These are phyloP conservation scores for Cercis canadensis DNA, from an alignment of 306 rosid species.

Conservation along the genomic window DNA sequence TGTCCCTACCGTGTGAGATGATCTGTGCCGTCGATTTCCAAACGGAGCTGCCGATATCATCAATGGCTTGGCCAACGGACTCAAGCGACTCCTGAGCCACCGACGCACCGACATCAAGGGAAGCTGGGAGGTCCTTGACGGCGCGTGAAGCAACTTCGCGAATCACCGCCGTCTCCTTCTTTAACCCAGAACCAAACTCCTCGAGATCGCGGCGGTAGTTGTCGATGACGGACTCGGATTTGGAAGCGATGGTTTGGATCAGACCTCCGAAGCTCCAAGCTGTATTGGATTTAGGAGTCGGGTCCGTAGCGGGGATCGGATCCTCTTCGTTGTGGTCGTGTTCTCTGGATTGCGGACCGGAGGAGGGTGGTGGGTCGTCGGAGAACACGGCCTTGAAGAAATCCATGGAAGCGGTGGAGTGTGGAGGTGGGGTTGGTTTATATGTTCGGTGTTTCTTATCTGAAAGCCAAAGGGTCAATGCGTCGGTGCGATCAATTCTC, in stretches of 20 bases:
- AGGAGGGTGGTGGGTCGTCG: conserved; percentile 51
- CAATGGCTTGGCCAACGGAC: conserved; percentile 92
- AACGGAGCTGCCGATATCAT: conserved; percentile 83
- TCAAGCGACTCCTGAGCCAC: conserved; percentile 97
- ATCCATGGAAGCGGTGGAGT: conserved; percentile 44
- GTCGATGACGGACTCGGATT: conserved; percentile 73
- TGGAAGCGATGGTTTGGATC: conserved; percentile 71
- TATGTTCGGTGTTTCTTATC: neutral
- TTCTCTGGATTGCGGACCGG: conserved; percentile 23
- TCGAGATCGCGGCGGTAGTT: conserved; percentile 82
- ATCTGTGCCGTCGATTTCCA: conserved; percentile 92
- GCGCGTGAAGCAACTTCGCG: conserved; percentile 95
- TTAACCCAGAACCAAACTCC: conserved; percentile 80
- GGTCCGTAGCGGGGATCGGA: neutral
- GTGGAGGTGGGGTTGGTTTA: neutral
- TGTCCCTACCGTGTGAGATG: conserved; percentile 78
- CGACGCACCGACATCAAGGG: conserved; percentile 81
- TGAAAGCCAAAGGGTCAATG: neutral
- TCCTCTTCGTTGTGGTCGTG: conserved; percentile 15
- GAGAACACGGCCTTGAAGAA: conserved; percentile 73
- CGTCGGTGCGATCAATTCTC: conserved; percentile 5
- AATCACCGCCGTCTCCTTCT: conserved; percentile 75
- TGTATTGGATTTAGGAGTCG: conserved; percentile 9
- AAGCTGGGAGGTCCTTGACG: conserved; percentile 74
- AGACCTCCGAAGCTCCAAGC: conserved; percentile 89